A percentile compares a stretch with the other conserved stretches of the same genome.
Evolutionary conservation across 192 early-diverging fungal species (phyloP).

Genomic region (Rhizoclosmatium globosum): DNA sequence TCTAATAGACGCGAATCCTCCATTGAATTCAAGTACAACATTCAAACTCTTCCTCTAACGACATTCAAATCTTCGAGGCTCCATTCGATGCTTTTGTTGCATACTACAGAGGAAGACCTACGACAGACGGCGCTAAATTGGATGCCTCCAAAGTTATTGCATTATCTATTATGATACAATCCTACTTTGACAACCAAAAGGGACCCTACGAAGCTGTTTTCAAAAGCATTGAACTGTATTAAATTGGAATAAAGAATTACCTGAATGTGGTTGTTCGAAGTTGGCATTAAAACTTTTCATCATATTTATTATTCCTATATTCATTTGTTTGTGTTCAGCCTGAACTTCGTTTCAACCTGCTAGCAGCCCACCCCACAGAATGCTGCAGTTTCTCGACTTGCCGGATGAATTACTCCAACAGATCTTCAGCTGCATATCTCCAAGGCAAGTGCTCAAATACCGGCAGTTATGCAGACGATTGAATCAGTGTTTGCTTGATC

Average conservation of each 20-base stretch:
- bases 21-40: constrained; percentile 32
- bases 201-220: constrained; percentile 12
- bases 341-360: too few species aligned
- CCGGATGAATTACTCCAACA: background rate
- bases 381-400: too few species aligned
- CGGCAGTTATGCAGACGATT: background rate
- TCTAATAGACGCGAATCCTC: background rate
- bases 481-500: background rate
- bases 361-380: too few species aligned
- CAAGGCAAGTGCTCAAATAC: background rate
- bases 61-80: background rate
- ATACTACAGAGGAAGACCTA: background rate
- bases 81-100: background rate
- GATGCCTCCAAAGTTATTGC: constrained; percentile 8
- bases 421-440: background rate
- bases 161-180: constrained; percentile 34
- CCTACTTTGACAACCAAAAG: constrained; percentile 37
- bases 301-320: too few species aligned
- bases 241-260: background rate
- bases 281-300: too few species aligned
- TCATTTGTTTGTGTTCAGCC: too few species aligned
- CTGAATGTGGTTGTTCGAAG: too few species aligned
- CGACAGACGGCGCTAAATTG: background rate
- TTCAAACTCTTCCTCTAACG: background rate
- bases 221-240: constrained; percentile 1